Evolutionary conservation across 257 asterid species (phyloP).

Genomic region (Cinchona pubescens): DNA sequence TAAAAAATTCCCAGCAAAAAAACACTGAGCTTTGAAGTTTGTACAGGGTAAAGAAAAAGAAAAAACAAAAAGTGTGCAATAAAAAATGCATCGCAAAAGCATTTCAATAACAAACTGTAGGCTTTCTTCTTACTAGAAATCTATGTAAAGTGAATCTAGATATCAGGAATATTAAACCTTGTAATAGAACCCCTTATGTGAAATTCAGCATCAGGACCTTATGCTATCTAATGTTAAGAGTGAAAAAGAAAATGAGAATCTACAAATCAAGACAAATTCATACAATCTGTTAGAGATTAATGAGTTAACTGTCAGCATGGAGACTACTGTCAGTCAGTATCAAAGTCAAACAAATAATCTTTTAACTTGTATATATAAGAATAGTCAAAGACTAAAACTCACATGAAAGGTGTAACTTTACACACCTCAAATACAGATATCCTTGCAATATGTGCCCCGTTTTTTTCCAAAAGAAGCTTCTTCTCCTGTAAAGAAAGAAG

Average conservation of each 20-base stretch:
- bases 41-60: not conserved
- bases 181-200: no score
- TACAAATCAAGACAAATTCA: not conserved
- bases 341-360: not conserved
- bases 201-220: slow-evolving; percentile 1
- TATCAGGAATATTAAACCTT: not conserved
- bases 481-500: slow-evolving; percentile 60
- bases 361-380: not conserved
- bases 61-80: not conserved
- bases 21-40: not conserved
- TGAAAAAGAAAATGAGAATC: no score
- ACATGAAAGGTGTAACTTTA: slow-evolving; percentile 1
- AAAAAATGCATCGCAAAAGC: not conserved
- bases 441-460: slow-evolving; percentile 87
- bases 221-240: no score
- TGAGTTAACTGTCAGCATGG: not conserved
- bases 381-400: not conserved
- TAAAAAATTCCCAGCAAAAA: not conserved
- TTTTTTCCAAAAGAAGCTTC: slow-evolving; percentile 81
- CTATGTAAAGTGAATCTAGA: not conserved
- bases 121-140: not conserved
- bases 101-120: not conserved
- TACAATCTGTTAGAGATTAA: not conserved
- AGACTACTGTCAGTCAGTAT: not conserved
- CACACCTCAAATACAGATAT: slow-evolving; percentile 90